phyloP scores from a whole-genome alignment of 2,329 filamentous ascomycete species.

The Ophiocordyceps sinensis region DNA sequence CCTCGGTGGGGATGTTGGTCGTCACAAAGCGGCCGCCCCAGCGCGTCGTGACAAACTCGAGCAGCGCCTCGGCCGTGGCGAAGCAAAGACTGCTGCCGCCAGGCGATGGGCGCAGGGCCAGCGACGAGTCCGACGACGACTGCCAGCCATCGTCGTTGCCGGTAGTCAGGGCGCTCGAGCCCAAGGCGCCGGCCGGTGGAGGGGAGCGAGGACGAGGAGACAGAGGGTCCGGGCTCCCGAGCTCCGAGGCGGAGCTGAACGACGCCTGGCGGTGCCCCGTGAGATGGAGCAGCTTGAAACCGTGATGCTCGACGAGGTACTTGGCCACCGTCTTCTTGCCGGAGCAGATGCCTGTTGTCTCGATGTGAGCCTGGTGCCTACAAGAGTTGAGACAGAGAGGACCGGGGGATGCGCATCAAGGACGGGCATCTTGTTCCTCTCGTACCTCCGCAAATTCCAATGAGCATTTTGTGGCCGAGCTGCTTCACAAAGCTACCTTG shows the following conservation, averaged over 20 bases:
- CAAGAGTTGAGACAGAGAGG: background rate
- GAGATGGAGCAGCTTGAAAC: constrained; percentile 62
- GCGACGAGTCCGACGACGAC: constrained; percentile 11
- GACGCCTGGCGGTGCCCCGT: background rate
- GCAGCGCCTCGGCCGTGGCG: constrained; percentile 47
- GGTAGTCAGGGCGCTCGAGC: constrained; percentile 12
- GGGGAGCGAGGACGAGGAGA: background rate
- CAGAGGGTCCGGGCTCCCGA: constrained; percentile 3
- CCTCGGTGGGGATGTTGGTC: constrained; percentile 64
- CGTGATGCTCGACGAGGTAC: constrained; percentile 73
- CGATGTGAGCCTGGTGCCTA: constrained; percentile 1
- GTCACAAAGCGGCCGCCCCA: constrained; percentile 82
- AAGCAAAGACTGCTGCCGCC: constrained; percentile 26
- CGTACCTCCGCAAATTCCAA: constrained; percentile 60
- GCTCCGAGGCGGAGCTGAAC: constrained; percentile 1
- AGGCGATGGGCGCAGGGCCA: constrained; percentile 8
- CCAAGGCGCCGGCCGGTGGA: constrained; percentile 8
- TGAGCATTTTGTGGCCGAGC: constrained; percentile 41
- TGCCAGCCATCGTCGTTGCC: constrained; percentile 10
- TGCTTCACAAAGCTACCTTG: background rate
- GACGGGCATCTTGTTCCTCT: background rate
- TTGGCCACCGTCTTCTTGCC: constrained; percentile 83
- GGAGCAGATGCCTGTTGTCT: constrained; percentile 67
- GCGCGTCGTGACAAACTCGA: constrained; percentile 72
- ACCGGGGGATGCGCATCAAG: no score